Percentiles rank a stretch among this genome's conserved stretches.
Evolutionary conservation across 805 yeast species (phyloP).

Genomic region (Yamadazyma paraphyllophila): DNA sequence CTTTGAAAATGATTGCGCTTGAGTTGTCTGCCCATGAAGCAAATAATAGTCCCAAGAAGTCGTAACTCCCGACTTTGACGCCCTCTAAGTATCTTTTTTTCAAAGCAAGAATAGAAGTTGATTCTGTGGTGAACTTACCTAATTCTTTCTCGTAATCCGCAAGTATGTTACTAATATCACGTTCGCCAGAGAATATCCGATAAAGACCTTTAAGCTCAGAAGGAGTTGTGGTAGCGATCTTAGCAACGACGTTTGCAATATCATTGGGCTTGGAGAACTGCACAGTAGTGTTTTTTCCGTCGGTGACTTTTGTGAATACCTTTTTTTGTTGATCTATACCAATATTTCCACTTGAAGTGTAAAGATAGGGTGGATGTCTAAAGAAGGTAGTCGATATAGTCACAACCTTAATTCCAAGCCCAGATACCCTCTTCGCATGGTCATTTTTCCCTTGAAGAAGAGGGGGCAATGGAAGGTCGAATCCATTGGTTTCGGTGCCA

Average conservation of each 20-base stretch:
- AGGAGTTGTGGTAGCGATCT: conserved; percentile 38
- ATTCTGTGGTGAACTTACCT: conserved; percentile 33
- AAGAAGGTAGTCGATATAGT: conserved; percentile 43
- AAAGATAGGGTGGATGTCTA: conserved; percentile 24
- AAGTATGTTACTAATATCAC: conserved; percentile 38
- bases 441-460: conserved; percentile 32
- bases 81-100: conserved; percentile 22
- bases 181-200: conserved; percentile 41
- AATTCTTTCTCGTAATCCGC: conserved; percentile 35
- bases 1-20: conserved; percentile 19
- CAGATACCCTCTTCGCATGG: conserved; percentile 31
- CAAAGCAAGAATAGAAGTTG: conserved; percentile 27
- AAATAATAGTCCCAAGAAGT: conserved; percentile 37
- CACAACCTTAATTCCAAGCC: conserved; percentile 44
- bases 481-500: conserved; percentile 44
- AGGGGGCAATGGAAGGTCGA: conserved; percentile 25
- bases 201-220: conserved; percentile 42
- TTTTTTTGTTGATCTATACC: conserved; percentile 37
- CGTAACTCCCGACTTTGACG: conserved; percentile 30
- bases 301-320: conserved; percentile 37
- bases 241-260: conserved; percentile 44
- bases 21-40: conserved; percentile 16
- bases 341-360: conserved; percentile 31
- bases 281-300: conserved; percentile 28
- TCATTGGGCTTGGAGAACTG: conserved; percentile 39